These are phyloP conservation scores for Metschnikowia kofuensis DNA, from an alignment of 805 yeast species.

Conservation along the genomic window DNA sequence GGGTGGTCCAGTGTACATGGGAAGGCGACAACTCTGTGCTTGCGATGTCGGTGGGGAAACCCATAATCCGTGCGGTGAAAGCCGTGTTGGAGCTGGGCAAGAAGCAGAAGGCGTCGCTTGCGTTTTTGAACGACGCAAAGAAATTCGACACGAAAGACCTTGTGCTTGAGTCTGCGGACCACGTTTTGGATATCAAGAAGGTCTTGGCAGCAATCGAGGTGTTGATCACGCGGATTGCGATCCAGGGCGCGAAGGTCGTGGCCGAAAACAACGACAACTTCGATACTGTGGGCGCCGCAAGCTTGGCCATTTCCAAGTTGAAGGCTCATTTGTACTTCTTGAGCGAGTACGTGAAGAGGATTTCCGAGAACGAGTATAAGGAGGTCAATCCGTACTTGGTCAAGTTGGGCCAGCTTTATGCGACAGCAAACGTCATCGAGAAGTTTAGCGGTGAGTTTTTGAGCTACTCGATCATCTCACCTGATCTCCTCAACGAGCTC, in stretches of 20 bases:
- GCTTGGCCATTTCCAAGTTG: conserved; percentile 20
- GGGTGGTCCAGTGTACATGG: conserved; percentile 25
- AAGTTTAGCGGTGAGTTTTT: conserved; percentile 20
- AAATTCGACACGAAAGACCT: conserved; percentile 14
- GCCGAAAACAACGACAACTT: conserved; percentile 17
- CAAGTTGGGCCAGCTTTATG: conserved; percentile 19
- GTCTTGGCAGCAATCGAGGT: conserved; percentile 18
- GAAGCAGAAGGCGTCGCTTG: conserved; percentile 16
- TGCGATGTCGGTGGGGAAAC: conserved; percentile 23
- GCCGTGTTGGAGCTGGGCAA: conserved; percentile 15
- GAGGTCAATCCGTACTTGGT: conserved; percentile 15
- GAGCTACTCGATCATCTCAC: conserved; percentile 15
- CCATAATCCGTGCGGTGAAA: conserved; percentile 16
- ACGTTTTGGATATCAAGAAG: conserved; percentile 13
- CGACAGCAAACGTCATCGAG: conserved; percentile 18
- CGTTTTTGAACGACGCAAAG: conserved; percentile 19
- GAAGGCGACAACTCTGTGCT: conserved; percentile 23
- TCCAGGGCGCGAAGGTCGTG: conserved; percentile 17
- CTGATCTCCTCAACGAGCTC: conserved; percentile 15
- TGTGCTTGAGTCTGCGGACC: conserved; percentile 9
- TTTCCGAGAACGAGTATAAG: conserved; percentile 11
- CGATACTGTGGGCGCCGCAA: conserved; percentile 20
- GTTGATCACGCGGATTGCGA: conserved; percentile 20
- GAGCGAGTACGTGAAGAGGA: conserved; percentile 12
- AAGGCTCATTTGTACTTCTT: conserved; percentile 21